Percentiles rank a stretch among this genome's conserved stretches.
These are phyloP conservation scores for Diaporthe eres DNA, from an alignment of 2,329 filamentous ascomycete genomes.

Conservation along the genomic window DNA sequence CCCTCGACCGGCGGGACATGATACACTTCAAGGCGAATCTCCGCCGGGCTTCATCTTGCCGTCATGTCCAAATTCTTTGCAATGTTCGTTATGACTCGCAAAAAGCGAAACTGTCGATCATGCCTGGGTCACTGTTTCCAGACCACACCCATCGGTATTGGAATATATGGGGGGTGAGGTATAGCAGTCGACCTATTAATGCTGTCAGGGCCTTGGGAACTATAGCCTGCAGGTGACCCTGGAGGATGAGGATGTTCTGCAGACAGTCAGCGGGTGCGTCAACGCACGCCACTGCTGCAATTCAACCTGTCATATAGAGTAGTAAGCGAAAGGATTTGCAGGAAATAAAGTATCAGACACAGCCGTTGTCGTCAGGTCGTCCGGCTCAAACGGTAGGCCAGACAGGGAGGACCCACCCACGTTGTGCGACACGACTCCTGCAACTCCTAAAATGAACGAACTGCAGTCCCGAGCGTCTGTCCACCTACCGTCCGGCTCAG, in stretches of 20 bases:
- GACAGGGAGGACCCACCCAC: slow-evolving; percentile 4
- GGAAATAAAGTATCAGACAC: neutral
- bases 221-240: neutral
- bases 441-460: slow-evolving; percentile 6
- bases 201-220: neutral
- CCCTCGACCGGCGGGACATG: neutral
- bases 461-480: slow-evolving; percentile 1
- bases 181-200: neutral
- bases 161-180: neutral
- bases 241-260: neutral
- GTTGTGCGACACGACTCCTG: slow-evolving; percentile 4
- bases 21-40: neutral
- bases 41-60: neutral
- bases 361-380: neutral
- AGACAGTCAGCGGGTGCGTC: neutral
- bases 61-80: neutral
- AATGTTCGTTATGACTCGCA: neutral
- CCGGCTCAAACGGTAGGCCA: neutral
- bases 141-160: neutral
- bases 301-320: neutral
- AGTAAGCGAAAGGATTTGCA: slow-evolving; percentile 6
- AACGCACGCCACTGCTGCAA: neutral
- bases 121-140: slow-evolving; percentile 8
- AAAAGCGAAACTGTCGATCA: slow-evolving; percentile 18
- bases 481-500: neutral